Conservation (phyloP, 139 green algal genomes). For the Chlamydomonas sphaeroides region DNA sequence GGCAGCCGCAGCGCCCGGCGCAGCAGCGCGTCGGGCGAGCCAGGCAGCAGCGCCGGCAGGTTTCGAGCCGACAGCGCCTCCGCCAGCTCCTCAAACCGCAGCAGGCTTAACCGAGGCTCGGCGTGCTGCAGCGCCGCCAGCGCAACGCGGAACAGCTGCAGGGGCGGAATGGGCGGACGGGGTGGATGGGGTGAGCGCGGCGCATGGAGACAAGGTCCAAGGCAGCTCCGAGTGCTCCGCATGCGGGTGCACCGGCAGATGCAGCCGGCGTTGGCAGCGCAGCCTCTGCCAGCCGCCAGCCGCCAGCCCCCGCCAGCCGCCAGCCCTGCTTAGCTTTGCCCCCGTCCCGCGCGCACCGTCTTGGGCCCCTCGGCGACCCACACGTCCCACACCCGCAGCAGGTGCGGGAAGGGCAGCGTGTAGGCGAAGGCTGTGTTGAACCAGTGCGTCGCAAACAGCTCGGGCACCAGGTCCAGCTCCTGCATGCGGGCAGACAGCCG, state of each 20-base stretch:
- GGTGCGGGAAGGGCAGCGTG: slow-evolving; percentile 82
- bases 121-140: slow-evolving; percentile 71
- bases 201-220: not conserved
- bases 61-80: slow-evolving; percentile 36
- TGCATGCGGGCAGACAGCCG: slow-evolving; percentile 66
- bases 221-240: not conserved
- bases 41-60: slow-evolving; percentile 43
- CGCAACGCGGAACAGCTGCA: slow-evolving; percentile 75
- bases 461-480: slow-evolving; percentile 63
- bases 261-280: too few relatives aligned
- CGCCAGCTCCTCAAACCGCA: slow-evolving; percentile 66
- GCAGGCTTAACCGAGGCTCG: slow-evolving; percentile 61
- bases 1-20: slow-evolving; percentile 55
- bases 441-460: slow-evolving; percentile 89
- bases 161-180: not conserved
- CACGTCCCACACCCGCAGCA: slow-evolving; percentile 87
- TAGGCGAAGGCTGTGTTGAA: slow-evolving; percentile 93
- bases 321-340: too few relatives aligned
- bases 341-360: slow-evolving; percentile 30
- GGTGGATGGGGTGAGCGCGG: not conserved
- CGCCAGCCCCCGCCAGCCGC: too few relatives aligned
- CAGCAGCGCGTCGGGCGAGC: slow-evolving; percentile 21
- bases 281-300: too few relatives aligned
- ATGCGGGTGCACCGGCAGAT: not conserved
- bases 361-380: slow-evolving; percentile 83